Evolutionary conservation across 257 asterid species (phyloP).

Genomic region (Rubia yunnanensis): DNA sequence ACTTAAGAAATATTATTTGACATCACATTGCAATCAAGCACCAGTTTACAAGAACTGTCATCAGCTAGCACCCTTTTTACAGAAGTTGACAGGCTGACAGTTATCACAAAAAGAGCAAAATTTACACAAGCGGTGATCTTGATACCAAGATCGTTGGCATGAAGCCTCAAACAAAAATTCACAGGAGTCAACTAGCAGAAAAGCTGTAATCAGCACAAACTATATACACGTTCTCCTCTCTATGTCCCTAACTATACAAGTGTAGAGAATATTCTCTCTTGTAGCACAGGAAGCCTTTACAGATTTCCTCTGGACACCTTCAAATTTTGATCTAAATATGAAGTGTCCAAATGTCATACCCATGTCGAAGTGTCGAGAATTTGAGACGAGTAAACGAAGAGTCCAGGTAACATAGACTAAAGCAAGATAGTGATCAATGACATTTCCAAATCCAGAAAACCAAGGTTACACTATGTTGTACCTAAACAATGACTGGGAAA

Average conservation of each 20-base stretch:
- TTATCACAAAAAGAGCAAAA: not conserved
- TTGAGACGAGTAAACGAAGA: not conserved
- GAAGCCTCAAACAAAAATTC: not conserved
- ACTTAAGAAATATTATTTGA: not conserved
- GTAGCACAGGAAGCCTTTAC: slow-evolving; percentile 15
- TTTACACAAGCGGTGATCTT: not conserved
- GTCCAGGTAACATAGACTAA: not conserved
- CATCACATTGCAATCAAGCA: slow-evolving; percentile 6
- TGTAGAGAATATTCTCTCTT: slow-evolving; percentile 5
- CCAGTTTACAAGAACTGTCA: slow-evolving; percentile 1
- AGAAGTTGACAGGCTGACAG: not conserved
- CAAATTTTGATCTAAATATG: no score
- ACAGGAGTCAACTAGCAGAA: not conserved
- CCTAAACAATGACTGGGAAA: not conserved
- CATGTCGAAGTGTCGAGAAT: not conserved
- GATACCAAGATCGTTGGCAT: not conserved
- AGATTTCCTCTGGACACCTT: slow-evolving; percentile 30
- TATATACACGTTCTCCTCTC: not conserved
- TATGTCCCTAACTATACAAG: not conserved
- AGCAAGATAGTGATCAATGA: no score
- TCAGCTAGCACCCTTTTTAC: slow-evolving; percentile 7
- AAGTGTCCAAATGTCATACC: not conserved
- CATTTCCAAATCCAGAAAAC: not conserved
- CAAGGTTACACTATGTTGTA: not conserved
- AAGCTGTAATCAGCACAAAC: not conserved